A percentile compares a stretch with the other conserved stretches of the same genome.
Conservation (phyloP, 129 eudicot species). For the Tanacetum coccineum region DNA sequence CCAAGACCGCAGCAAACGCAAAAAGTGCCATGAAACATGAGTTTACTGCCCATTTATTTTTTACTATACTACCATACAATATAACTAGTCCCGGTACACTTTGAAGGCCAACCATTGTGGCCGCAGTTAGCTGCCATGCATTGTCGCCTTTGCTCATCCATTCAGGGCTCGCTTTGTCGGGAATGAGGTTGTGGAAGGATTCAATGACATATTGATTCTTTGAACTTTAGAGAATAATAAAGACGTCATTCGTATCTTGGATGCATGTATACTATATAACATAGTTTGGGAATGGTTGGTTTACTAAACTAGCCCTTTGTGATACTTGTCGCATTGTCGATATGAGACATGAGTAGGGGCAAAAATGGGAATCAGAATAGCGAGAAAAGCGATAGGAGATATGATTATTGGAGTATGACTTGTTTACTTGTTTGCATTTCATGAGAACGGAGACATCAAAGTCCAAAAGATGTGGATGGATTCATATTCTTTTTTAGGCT, state of each 20-base stretch:
- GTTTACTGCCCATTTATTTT: conserved; percentile 83
- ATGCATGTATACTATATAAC: conserved; percentile 9
- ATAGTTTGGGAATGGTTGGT: neutral
- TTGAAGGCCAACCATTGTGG: conserved; percentile 68
- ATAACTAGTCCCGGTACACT: conserved; percentile 76
- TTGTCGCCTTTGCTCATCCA: conserved; percentile 85
- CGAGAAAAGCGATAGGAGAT: conserved; percentile 30
- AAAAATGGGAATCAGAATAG: conserved; percentile 20
- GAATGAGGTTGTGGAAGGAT: conserved; percentile 33
- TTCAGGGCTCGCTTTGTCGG: conserved; percentile 38
- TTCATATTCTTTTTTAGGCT: conserved; percentile 16
- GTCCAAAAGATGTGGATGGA: conserved; percentile 28
- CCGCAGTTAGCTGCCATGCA: conserved; percentile 73
- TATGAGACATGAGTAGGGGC: conserved; percentile 8
- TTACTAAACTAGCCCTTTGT: conserved; percentile 21
- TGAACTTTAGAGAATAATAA: conserved; percentile 18
- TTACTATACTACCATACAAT: conserved; percentile 75
- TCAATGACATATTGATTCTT: conserved; percentile 25
- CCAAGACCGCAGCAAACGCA: conserved; percentile 69
- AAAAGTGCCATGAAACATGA: conserved; percentile 83
- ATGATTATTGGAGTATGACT: conserved; percentile 20
- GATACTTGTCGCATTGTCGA: neutral
- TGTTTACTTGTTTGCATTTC: conserved; percentile 27
- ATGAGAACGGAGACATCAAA: conserved; percentile 33
- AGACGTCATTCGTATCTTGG: neutral